A percentile compares a stretch with the other conserved stretches of the same genome.
These are phyloP conservation scores for Botrytis sinoallii DNA, from an alignment of 2,329 filamentous ascomycete species.

Conservation along the genomic window DNA sequence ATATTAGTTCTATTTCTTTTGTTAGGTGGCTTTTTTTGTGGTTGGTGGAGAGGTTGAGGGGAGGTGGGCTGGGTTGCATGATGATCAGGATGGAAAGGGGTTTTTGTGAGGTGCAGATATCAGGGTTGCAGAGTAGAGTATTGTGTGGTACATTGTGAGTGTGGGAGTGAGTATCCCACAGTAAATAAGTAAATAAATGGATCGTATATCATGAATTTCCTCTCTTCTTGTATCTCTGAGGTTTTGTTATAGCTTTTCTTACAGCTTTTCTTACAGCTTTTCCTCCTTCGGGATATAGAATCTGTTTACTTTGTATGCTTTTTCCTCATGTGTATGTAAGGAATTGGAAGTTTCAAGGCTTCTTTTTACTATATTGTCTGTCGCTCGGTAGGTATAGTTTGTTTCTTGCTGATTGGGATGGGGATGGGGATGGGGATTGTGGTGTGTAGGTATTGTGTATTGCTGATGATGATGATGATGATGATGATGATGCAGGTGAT, in stretches of 20 bases:
- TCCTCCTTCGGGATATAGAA: no score
- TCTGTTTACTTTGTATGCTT: neutral
- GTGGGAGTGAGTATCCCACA: neutral
- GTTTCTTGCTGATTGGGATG: no score
- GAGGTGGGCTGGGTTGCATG: no score
- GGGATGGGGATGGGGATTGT: no score
- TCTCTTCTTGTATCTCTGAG: neutral
- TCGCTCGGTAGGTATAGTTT: no score
- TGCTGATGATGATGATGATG: no score
- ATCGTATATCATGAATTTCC: neutral
- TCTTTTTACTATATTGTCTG: no score
- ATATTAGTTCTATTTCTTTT: neutral
- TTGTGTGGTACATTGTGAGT: neutral
- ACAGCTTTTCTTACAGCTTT: neutral
- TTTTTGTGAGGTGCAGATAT: neutral
- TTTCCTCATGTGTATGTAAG: neutral
- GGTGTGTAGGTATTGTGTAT: no score
- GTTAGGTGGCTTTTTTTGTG: neutral
- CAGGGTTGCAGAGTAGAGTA: neutral
- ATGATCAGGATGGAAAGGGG: neutral
- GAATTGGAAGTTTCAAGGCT: no score
- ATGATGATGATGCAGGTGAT: no score
- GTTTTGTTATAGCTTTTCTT: neutral
- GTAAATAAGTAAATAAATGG: neutral
- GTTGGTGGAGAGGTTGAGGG: neutral